A percentile compares a stretch with the other conserved stretches of the same genome.
These are phyloP conservation scores for Theileria equi DNA, from an alignment of 169 alveolate genomes.

Conservation along the genomic window DNA sequence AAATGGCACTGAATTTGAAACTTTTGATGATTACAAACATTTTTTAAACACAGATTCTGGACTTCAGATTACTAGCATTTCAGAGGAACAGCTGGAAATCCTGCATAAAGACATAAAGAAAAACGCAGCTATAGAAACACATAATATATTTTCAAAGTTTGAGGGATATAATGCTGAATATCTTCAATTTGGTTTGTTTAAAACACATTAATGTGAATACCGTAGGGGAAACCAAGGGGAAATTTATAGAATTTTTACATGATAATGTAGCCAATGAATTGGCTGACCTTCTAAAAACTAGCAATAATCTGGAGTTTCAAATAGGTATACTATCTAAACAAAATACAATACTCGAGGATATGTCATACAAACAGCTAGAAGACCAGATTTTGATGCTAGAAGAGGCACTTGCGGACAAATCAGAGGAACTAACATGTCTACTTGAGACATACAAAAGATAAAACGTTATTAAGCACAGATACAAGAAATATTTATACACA, in stretches of 20 bases:
- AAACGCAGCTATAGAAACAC: conserved; percentile 35
- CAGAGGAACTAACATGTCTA: conserved; percentile 37
- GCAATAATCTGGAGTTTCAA: conserved; percentile 35
- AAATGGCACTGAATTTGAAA: conserved; percentile 2
- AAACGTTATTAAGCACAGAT: too few species aligned
- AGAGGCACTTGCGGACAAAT: conserved; percentile 40
- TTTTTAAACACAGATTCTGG: too few species aligned
- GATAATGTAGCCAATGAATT: conserved; percentile 26
- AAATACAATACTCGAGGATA: conserved; percentile 7
- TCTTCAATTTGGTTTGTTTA: background rate
- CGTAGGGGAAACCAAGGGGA: conserved; percentile 26
- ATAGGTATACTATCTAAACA: conserved; percentile 22
- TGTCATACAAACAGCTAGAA: conserved; percentile 32
- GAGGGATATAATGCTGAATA: conserved; percentile 6
- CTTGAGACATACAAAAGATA: conserved; percentile 32
- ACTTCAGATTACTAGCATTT: conserved; percentile 16
- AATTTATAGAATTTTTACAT: conserved; percentile 25
- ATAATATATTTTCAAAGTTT: conserved; percentile 9
- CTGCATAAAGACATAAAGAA: conserved; percentile 39
- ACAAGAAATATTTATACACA: too few species aligned
- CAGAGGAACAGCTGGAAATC: conserved; percentile 49
- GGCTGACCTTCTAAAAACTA: conserved; percentile 16
- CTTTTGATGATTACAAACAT: conserved; percentile 29
- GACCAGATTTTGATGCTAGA: conserved; percentile 46
- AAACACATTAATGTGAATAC: background rate